phyloP scores from a whole-genome alignment of 1,139 yeast species.

The Blastobotrys raffinosifermentans region DNA sequence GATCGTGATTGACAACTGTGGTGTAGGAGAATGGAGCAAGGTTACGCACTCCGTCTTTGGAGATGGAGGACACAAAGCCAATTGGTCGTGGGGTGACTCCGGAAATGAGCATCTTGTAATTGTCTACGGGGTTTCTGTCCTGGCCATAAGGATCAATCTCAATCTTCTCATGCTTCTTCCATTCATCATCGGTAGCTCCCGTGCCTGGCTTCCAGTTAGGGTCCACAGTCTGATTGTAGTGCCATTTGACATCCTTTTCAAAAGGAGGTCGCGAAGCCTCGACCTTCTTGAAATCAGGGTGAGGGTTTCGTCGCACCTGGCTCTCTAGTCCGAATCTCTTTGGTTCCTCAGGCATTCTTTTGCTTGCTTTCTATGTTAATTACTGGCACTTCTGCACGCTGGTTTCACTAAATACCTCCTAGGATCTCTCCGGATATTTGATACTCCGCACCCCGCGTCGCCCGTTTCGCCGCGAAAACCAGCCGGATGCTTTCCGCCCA shows the following conservation, averaged over 20 bases:
- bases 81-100: conserved; percentile 56
- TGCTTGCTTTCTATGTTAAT: too few relatives aligned
- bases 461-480: too few relatives aligned
- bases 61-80: conserved; percentile 48
- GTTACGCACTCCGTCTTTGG: conserved; percentile 42
- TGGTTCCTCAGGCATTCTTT: too few relatives aligned
- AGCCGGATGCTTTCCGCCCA: too few relatives aligned
- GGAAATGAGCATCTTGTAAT: conserved; percentile 46
- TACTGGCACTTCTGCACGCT: too few relatives aligned
- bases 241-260: conserved; percentile 15
- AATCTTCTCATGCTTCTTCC: conserved; percentile 41
- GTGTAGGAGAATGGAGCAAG: conserved; percentile 59
- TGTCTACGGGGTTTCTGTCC: conserved; percentile 39
- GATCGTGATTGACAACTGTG: conserved; percentile 45
- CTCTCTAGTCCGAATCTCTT: conserved; percentile 18
- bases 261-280: conserved; percentile 21
- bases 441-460: too few relatives aligned
- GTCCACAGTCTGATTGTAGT: conserved; percentile 23
- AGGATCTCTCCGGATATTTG: too few relatives aligned
- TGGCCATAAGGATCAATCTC: conserved; percentile 46
- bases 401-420: too few relatives aligned
- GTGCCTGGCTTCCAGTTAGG: conserved; percentile 45
- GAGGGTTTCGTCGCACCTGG: conserved; percentile 19
- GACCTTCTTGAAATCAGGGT: conserved; percentile 13
- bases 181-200: conserved; percentile 40